phyloP scores from a whole-genome alignment of 352 stramenopile genomes.

The Phytophthora europaea region DNA sequence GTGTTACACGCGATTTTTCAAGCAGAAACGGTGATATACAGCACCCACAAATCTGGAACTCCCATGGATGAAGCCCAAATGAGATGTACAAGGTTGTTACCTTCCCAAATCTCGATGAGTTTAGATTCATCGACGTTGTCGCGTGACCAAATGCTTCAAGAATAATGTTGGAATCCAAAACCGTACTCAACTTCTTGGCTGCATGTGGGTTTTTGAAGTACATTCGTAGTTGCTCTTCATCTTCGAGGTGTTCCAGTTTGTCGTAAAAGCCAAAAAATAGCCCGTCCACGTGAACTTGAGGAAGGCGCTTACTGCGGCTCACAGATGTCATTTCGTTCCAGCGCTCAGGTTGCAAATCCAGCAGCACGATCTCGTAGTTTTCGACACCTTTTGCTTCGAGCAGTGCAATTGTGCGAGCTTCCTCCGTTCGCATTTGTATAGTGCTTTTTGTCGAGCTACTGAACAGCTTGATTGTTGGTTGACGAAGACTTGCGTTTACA shows the following conservation, averaged over 20 bases:
- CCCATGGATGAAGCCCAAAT: constrained; percentile 53
- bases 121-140: constrained; percentile 70
- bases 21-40: constrained; percentile 71
- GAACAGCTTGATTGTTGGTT: constrained; percentile 67
- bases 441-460: constrained; percentile 89
- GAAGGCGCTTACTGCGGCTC: constrained; percentile 77
- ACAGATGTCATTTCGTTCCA: constrained; percentile 77
- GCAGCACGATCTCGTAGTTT: constrained; percentile 74
- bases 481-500: constrained; percentile 3
- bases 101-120: constrained; percentile 84
- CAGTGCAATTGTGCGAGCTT: constrained; percentile 75
- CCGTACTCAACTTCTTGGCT: constrained; percentile 64
- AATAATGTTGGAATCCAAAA: constrained; percentile 79
- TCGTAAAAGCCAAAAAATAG: constrained; percentile 88
- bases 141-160: constrained; percentile 83
- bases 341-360: constrained; percentile 70
- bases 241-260: constrained; percentile 77
- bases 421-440: constrained; percentile 84
- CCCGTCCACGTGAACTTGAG: constrained; percentile 77
- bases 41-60: constrained; percentile 70
- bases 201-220: constrained; percentile 81
- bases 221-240: constrained; percentile 84
- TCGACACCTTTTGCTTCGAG: constrained; percentile 77
- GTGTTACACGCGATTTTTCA: constrained; percentile 74
- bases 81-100: constrained; percentile 59